These are phyloP conservation scores for Penicillium brasilianum DNA, from an alignment of 2,329 filamentous ascomycete species.

Conservation along the genomic window DNA sequence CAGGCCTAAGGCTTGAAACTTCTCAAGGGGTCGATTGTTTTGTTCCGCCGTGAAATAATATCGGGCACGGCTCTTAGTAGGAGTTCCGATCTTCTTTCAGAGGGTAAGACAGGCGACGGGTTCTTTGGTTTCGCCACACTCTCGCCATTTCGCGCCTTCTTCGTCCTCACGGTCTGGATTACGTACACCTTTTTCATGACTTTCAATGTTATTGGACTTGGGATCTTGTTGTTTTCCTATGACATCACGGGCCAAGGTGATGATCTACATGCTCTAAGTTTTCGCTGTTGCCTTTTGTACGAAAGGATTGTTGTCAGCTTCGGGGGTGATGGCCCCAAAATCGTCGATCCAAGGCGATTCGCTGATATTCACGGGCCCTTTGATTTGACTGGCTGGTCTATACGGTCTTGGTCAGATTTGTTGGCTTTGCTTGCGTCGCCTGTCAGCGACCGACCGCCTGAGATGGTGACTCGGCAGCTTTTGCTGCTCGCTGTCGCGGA, in stretches of 20 bases:
- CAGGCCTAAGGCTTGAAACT: not conserved
- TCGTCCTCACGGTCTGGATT: not conserved
- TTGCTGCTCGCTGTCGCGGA: not conserved
- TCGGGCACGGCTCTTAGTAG: not conserved
- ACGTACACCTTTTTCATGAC: not conserved
- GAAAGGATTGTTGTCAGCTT: not conserved
- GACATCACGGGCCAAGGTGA: constrained; percentile 9
- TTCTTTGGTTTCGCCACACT: not conserved
- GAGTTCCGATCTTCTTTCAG: not conserved
- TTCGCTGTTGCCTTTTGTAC: not conserved
- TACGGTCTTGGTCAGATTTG: not conserved
- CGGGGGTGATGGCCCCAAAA: not conserved
- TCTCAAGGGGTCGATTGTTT: not conserved
- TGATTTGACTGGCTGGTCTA: not conserved
- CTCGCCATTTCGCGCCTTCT: not conserved
- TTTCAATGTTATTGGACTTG: not conserved
- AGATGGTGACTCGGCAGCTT: not conserved
- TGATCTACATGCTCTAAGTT: not conserved
- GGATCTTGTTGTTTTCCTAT: not conserved
- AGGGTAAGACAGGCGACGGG: not conserved
- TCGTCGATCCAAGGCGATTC: not conserved
- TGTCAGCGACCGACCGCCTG: not conserved
- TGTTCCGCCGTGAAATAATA: not conserved
- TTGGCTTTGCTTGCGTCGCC: constrained; percentile 1
- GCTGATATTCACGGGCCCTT: not conserved